Base-by-base conservation (phyloP, 2,329 filamentous ascomycete genomes). In the Chaetomiaceae sp. region DNA sequence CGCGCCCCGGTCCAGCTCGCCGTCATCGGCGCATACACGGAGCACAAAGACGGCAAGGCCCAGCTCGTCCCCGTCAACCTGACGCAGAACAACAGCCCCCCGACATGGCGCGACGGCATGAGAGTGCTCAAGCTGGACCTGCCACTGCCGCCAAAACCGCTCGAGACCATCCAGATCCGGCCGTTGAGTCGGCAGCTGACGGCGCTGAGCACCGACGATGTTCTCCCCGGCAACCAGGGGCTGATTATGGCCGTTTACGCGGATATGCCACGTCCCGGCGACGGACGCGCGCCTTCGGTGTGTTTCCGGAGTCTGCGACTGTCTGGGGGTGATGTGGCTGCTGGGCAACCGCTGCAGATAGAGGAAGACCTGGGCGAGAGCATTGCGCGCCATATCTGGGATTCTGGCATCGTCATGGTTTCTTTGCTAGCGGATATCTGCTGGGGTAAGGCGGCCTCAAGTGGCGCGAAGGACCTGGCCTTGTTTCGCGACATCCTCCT, bases 351-450 rank as follows among this genome's bases (percentile, higher is more conserved):
- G 2, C 60, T 80, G 7, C 69, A 74, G 25, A 66, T 82, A 4
- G 75, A 79, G 49, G 81, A 83, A 55, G 78, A 82, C 48, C 74
- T 83, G 9, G 80, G 79, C 14, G 79, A 83, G 66, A 82, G 78
- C 61, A 82, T 83, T 51, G 79, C 80, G 0, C 74, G 80, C 3
- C 80, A 83, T 55, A 70, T 83, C 6, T 83, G 80, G 80, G 80
- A 83, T 48, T 79, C 74, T 1, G 80, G 80, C 0, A 67, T 82
- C 9, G 68, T 78, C 6, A 73, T 75, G 1, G 66, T 73, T 1
- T 70, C 69, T 1, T 61, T 71, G 11, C 44, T 77, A 11, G 67
- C 66, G 1, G 59, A 65, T 12, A 42, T 66, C 3, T 65, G 62
- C 48, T 43, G 63, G 31, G 7, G 53, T 51, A 40, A 9, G 20